Evolutionary conservation across 1,284 basidiomycete species (phyloP), one percentile per base, ranked within the genome.

Genomic region (Ganoderma meredithae): DNA sequence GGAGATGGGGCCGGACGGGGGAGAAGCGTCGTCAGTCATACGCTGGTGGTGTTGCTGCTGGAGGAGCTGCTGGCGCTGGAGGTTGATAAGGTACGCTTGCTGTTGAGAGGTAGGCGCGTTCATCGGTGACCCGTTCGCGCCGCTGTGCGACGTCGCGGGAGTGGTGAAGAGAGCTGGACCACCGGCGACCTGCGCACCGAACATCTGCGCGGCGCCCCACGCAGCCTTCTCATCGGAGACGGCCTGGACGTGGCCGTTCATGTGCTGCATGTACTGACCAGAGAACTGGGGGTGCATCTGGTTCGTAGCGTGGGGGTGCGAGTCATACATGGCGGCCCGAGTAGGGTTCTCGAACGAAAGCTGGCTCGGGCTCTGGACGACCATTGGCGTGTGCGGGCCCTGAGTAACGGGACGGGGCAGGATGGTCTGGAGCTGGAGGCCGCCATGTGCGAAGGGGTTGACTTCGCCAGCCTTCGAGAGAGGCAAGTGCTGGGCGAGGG

Each of bases 21-120:
- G 82, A 17, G 81, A 82, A 1, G 77, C 68, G 66, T 86, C 85
- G 65, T 85, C 84, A 17, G 74, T 36, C 62, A 63, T 63, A 39
- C 66, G 66, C 56, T 65, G 58, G 27, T 55, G 52, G 52, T 55
- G 52, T 33, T 55, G 52, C 27, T 75, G 74, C 25, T 71, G 67
- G 33, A 71, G 64, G 25, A 72, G 65, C 64, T 82, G 79, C 62
- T 81, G 82, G 39, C 78, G 75, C 72, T 81, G 79, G 17, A 81
- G 65, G 70, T 75, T 76, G 47, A 76, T 71, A 66, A 80, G 74
- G 66, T 77, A 80, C 12, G 74, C 69, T 40, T 78, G 81, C 72
- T 75, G 75, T 65, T 75, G 74, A 69, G 33, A 73, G 70, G 58
- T 71, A 61, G 69, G 60, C 69, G 19, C 69, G 64, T 72, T 55